A percentile compares a stretch with the other conserved stretches of the same genome.
phyloP scores from a whole-genome alignment of 1,284 basidiomycete genomes.

The Trametes sp. region DNA sequence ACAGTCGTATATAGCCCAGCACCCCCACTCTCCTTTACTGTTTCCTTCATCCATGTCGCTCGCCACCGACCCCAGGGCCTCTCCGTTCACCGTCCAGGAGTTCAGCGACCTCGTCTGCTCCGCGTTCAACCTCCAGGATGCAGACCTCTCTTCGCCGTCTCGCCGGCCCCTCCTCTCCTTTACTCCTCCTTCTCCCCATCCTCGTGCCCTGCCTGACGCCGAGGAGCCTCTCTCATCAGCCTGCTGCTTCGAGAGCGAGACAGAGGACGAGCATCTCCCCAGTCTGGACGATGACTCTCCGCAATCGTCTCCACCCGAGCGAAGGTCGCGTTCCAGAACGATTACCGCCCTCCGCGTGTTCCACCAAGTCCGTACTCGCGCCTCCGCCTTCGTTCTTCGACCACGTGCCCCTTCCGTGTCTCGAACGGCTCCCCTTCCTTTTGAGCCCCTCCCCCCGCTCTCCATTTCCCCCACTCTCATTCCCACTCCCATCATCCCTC shows the following conservation, averaged over 20 bases:
- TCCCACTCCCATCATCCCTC: conserved; percentile 24
- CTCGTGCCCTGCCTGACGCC: conserved; percentile 4
- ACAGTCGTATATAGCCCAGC: conserved; percentile 26
- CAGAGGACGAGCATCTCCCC: conserved; percentile 27
- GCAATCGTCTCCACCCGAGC: conserved; percentile 13
- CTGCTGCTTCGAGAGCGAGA: conserved; percentile 26
- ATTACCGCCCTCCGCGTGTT: conserved; percentile 34
- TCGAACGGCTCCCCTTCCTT: conserved; percentile 20
- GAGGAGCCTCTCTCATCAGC: background rate
- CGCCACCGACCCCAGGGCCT: conserved; percentile 21
- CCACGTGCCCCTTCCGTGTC: conserved; percentile 30
- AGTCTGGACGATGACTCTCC: conserved; percentile 17
- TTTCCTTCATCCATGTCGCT: conserved; percentile 27
- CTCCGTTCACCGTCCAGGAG: conserved; percentile 36
- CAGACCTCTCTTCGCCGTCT: conserved; percentile 16
- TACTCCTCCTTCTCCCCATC: conserved; percentile 26
- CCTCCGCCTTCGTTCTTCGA: conserved; percentile 39
- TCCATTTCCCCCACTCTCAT: conserved; percentile 33
- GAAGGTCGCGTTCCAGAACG: conserved; percentile 32
- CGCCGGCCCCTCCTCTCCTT: conserved; percentile 24
- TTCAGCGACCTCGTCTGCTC: conserved; percentile 36
- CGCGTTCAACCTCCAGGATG: conserved; percentile 33
- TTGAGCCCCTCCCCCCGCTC: conserved; percentile 29
- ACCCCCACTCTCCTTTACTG: conserved; percentile 21
- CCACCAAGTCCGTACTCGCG: conserved; percentile 38